Percentiles rank a stretch among this genome's conserved stretches.
phyloP scores from a whole-genome alignment of 192 early-diverging fungal species.

The Umbelopsis isabellina region DNA sequence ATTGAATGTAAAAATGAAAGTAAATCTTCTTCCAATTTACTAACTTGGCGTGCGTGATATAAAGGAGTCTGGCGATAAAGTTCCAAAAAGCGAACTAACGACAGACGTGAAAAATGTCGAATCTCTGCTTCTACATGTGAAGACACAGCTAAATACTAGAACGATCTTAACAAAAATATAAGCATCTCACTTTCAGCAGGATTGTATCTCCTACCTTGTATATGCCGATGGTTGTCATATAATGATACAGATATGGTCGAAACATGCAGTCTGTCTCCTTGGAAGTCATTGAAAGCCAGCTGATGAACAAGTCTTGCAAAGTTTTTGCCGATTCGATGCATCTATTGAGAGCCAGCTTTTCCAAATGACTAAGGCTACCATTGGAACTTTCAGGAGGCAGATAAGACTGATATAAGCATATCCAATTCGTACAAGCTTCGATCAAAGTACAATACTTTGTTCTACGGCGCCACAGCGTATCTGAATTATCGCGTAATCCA shows the following conservation, averaged over 20 bases:
- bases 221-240: conserved; percentile 25
- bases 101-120: background rate
- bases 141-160: conserved; percentile 8
- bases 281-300: background rate
- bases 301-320: background rate
- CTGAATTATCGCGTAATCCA: background rate
- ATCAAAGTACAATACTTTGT: conserved; percentile 25
- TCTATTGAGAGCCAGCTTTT: background rate
- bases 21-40: background rate
- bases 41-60: conserved; percentile 3
- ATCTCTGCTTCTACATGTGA: background rate
- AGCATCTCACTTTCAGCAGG: background rate
- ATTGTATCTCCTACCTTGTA: conserved; percentile 22
- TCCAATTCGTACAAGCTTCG: conserved; percentile 34
- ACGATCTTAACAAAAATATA: background rate
- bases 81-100: conserved; percentile 6
- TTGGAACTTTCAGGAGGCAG: background rate
- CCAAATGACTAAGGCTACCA: background rate
- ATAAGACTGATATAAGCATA: conserved; percentile 20
- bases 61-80: conserved; percentile 12
- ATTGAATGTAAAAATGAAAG: background rate
- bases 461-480: conserved; percentile 20
- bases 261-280: conserved; percentile 30
- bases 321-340: background rate
- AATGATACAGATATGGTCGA: conserved; percentile 38